These are phyloP conservation scores for Alternaria ethzedia DNA, from an alignment of 2,329 filamentous ascomycete genomes.

Conservation along the genomic window DNA sequence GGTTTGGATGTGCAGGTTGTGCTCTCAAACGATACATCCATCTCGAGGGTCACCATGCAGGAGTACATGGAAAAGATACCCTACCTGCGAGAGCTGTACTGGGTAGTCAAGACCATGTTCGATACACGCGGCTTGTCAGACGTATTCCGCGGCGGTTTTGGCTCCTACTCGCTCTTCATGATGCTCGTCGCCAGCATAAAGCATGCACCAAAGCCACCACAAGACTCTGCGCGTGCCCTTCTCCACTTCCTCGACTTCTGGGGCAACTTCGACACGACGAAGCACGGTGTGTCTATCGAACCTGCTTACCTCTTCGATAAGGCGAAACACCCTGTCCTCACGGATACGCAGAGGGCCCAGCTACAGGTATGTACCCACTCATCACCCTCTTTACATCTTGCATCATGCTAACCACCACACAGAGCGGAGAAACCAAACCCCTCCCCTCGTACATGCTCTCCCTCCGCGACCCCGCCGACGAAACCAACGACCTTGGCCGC, in stretches of 20 bases:
- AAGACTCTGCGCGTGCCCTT: constrained; percentile 53
- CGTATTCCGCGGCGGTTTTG: constrained; percentile 57
- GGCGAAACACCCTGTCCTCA: constrained; percentile 23
- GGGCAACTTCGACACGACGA: constrained; percentile 53
- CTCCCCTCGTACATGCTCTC: constrained; percentile 52
- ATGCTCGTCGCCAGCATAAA: constrained; percentile 63
- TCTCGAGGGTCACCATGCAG: constrained; percentile 52
- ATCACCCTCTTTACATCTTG: not conserved
- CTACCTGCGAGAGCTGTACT: constrained; percentile 57
- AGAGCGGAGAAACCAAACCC: constrained; percentile 20
- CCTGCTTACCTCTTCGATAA: constrained; percentile 55
- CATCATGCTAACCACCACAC: constrained; percentile 10
- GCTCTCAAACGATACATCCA: constrained; percentile 50
- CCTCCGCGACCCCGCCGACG: constrained; percentile 66
- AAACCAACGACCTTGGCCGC: constrained; percentile 63
- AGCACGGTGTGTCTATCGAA: constrained; percentile 58
- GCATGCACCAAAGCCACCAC: constrained; percentile 45
- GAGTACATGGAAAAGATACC: constrained; percentile 59
- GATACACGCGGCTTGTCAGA: constrained; percentile 58
- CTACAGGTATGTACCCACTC: constrained; percentile 25
- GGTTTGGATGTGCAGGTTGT: constrained; percentile 62
- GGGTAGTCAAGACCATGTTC: constrained; percentile 58
- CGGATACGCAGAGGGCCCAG: constrained; percentile 16
- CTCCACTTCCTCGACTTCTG: constrained; percentile 60
- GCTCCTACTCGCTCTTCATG: constrained; percentile 63